Percentiles rank a stretch among this genome's conserved stretches.
Evolutionary conservation across 2,329 filamentous ascomycete species (phyloP).

Genomic region (Colletotrichum eleusines): DNA sequence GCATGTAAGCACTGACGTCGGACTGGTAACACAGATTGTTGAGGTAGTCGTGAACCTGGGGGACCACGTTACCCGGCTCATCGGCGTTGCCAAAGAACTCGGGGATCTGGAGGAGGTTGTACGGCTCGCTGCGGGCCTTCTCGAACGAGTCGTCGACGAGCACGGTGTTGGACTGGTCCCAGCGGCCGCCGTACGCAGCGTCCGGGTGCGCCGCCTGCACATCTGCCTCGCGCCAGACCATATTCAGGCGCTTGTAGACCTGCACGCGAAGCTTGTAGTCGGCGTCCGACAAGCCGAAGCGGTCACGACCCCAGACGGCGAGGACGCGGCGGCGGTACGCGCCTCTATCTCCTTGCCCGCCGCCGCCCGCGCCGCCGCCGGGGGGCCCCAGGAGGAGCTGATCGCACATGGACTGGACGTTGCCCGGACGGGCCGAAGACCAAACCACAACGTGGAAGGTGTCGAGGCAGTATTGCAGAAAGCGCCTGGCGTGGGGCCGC

Average conservation of each 20-base stretch:
- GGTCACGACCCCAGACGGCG: conserved; percentile 83
- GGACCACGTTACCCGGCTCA: conserved; percentile 61
- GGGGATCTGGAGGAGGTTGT: conserved; percentile 84
- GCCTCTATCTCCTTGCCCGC: conserved; percentile 41
- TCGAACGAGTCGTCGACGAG: conserved; percentile 86
- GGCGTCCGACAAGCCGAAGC: conserved; percentile 71
- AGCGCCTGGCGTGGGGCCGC: conserved; percentile 75
- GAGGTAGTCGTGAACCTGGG: conserved; percentile 72
- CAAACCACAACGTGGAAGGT: conserved; percentile 88
- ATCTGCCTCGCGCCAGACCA: conserved; percentile 72
- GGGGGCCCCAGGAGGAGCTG: conserved; percentile 65
- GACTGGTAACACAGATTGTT: conserved; percentile 65
- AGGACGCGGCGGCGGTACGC: conserved; percentile 68
- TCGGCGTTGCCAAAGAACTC: conserved; percentile 72
- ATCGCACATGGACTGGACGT: conserved; percentile 76
- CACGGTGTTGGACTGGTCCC: conserved; percentile 89
- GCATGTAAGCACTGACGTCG: conserved; percentile 74
- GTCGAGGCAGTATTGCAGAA: conserved; percentile 79
- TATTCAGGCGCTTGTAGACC: conserved; percentile 87
- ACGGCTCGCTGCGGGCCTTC: conserved; percentile 86
- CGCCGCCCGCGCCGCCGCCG: not conserved
- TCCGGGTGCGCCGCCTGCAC: conserved; percentile 61
- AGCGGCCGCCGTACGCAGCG: conserved; percentile 58
- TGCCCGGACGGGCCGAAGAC: conserved; percentile 84
- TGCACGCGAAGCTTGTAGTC: conserved; percentile 82